Evolutionary conservation across 768 basidiomycete species (phyloP).

Genomic region (Tulasnella sp.): DNA sequence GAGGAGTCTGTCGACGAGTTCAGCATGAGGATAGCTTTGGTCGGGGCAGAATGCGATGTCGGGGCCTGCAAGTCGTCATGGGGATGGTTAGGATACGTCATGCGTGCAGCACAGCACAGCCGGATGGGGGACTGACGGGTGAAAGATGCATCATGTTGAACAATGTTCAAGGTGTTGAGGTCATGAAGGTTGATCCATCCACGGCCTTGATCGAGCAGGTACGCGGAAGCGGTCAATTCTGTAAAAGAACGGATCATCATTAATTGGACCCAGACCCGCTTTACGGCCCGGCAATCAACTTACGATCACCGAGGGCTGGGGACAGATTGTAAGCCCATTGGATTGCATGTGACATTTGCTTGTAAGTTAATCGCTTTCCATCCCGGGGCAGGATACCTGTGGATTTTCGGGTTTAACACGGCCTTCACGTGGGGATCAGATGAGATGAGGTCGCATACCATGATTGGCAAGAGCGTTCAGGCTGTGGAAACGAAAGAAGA

Average conservation of each 20-base stretch:
- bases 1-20: constrained; percentile 38
- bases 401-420: neutral
- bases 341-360: constrained; percentile 30
- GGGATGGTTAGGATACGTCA: neutral
- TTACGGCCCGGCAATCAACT: neutral
- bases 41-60: constrained; percentile 43
- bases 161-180: constrained; percentile 12
- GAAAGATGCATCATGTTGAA: constrained; percentile 27
- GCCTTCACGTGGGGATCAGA: neutral
- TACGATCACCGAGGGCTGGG: constrained; percentile 18
- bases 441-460: constrained; percentile 27
- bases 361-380: constrained; percentile 62
- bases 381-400: constrained; percentile 43
- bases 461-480: constrained; percentile 80
- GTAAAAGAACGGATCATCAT: neutral
- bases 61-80: constrained; percentile 38
- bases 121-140: constrained; percentile 19
- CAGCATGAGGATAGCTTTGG: constrained; percentile 47
- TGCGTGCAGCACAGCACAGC: neutral
- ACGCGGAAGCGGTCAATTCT: constrained; percentile 11
- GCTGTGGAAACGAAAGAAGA: neutral
- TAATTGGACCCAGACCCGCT: neutral
- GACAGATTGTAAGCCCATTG: constrained; percentile 22
- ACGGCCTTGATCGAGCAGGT: constrained; percentile 17
- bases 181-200: constrained; percentile 10